Evolutionary conservation across 345 rosid species (phyloP).

Genomic region (Brassica juncea): DNA sequence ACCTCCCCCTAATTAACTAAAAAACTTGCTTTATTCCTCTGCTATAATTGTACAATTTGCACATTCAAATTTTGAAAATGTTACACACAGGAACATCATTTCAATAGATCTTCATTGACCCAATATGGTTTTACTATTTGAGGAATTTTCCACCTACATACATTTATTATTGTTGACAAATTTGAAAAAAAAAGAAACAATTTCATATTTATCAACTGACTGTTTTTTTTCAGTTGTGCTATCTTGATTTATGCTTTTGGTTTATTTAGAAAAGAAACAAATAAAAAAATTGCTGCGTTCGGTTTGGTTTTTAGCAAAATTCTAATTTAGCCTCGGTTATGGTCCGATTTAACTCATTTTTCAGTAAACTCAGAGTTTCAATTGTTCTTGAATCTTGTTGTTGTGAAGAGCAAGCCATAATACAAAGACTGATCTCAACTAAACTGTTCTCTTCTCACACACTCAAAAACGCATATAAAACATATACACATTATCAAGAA

Average conservation of each 20-base stretch:
- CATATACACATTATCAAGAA: constrained; percentile 32
- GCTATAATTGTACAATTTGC: not conserved
- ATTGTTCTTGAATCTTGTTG: not conserved
- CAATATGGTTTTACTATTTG: not conserved
- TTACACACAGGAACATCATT: not conserved
- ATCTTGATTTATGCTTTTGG: not conserved
- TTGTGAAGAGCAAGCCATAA: not conserved
- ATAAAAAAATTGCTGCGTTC: not conserved
- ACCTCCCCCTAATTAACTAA: not conserved
- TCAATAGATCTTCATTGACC: constrained; percentile 2
- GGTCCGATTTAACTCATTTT: not conserved
- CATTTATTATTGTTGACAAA: constrained; percentile 25
- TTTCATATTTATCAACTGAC: not conserved
- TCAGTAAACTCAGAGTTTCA: not conserved
- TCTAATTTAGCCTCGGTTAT: not conserved
- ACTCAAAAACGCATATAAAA: constrained; percentile 27
- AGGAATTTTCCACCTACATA: constrained; percentile 14
- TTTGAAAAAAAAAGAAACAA: not conserved
- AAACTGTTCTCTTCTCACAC: constrained; percentile 18
- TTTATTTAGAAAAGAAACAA: not conserved
- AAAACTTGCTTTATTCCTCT: not conserved
- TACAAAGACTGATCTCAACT: constrained; percentile 13
- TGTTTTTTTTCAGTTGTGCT: not conserved
- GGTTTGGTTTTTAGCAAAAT: not conserved
- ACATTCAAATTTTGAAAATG: not conserved